These are phyloP conservation scores for Carallia pectinifolia DNA, from an alignment of 345 rosid species.

Conservation along the genomic window DNA sequence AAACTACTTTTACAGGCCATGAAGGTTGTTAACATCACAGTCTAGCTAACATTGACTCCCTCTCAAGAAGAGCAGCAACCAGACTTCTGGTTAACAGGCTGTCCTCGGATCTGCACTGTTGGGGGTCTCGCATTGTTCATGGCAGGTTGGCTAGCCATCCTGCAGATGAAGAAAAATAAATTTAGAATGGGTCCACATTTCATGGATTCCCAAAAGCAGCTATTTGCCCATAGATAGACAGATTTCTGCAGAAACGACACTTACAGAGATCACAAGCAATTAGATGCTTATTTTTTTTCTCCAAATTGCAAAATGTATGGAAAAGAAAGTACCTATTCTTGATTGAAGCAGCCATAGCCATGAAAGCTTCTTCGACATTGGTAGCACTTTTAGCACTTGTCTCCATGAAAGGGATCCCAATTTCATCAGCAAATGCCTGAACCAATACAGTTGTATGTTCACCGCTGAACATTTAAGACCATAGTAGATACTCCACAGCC, in stretches of 20 bases:
- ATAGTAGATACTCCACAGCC: too few relatives aligned
- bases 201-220: too few relatives aligned
- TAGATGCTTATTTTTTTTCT: background rate
- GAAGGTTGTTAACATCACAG: constrained; percentile 16
- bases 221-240: too few relatives aligned
- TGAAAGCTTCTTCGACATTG: constrained; percentile 72
- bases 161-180: constrained; percentile 7
- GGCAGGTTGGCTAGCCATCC: constrained; percentile 85
- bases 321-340: constrained; percentile 53
- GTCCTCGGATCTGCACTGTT: constrained; percentile 68
- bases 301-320: background rate
- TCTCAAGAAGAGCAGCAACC: constrained; percentile 71
- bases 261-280: background rate
- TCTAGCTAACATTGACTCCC: constrained; percentile 2
- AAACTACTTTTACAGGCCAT: constrained; percentile 49
- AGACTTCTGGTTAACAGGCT: constrained; percentile 61
- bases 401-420: constrained; percentile 75
- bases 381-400: constrained; percentile 79
- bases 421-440: constrained; percentile 76
- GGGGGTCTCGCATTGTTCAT: constrained; percentile 61
- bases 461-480: too few relatives aligned
- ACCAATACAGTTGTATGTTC: too few relatives aligned
- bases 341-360: constrained; percentile 78
- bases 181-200: background rate
- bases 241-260: background rate